Evolutionary conservation across 1,284 basidiomycete genomes (phyloP).

Genomic region (Puccinia triticina): DNA sequence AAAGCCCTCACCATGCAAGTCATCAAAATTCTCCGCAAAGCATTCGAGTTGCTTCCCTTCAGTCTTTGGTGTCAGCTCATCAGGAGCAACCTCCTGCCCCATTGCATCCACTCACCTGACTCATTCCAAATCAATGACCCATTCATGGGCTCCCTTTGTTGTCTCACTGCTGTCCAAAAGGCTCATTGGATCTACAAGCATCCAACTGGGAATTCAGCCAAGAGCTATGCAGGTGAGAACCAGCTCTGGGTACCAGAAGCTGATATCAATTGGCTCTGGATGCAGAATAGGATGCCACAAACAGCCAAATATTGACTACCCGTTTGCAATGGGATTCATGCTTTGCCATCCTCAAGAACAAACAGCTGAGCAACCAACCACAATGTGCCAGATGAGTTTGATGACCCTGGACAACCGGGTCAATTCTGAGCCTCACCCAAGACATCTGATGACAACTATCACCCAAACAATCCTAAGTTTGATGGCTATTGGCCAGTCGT

Average conservation of each 20-base stretch:
- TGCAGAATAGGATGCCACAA: not conserved
- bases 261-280: conserved; percentile 22
- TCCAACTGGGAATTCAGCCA: not conserved
- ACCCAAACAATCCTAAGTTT: not conserved
- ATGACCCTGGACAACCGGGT: not conserved
- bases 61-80: not conserved
- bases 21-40: not conserved
- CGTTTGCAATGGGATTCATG: not conserved
- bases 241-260: conserved; percentile 16
- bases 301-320: not conserved
- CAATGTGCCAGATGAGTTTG: not conserved
- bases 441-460: not conserved
- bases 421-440: not conserved
- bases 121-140: not conserved
- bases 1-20: not conserved
- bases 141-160: not conserved
- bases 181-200: conserved; percentile 1
- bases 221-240: not conserved
- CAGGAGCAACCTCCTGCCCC: conserved; percentile 5
- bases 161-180: not conserved
- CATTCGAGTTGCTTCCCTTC: not conserved
- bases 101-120: not conserved
- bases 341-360: not conserved
- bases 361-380: no score
- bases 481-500: not conserved